Conservation (phyloP, 108 stramenopile species). For the Cyclotella distinguenda region DNA sequence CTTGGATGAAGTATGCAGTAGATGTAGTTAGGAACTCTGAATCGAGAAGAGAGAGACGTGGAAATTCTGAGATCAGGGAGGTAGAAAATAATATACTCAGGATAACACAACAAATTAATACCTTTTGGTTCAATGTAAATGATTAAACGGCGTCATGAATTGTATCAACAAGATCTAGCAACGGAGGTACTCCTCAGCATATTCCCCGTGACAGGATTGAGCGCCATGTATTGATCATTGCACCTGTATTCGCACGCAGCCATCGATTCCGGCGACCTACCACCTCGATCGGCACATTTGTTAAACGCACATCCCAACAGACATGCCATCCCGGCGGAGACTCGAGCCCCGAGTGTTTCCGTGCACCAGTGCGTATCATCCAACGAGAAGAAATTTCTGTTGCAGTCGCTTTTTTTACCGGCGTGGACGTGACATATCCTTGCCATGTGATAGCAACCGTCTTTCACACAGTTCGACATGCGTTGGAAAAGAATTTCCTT, state of each 20-base stretch:
- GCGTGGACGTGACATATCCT: neutral
- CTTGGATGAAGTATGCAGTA: too few species aligned
- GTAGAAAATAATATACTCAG: too few species aligned
- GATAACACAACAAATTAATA: too few species aligned
- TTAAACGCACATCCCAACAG: constrained; percentile 29
- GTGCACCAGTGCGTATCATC: constrained; percentile 52
- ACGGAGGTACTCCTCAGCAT: too few species aligned
- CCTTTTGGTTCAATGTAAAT: too few species aligned
- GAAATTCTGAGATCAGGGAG: too few species aligned
- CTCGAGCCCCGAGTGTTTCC: constrained; percentile 38
- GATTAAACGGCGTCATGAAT: neutral
- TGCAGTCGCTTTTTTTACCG: constrained; percentile 6
- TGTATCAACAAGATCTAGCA: too few species aligned
- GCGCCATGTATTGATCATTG: constrained; percentile 18
- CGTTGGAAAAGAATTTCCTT: neutral
- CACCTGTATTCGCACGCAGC: neutral
- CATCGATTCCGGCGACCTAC: neutral
- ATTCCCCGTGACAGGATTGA: neutral
- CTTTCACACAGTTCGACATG: neutral
- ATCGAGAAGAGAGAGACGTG: too few species aligned
- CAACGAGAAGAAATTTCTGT: constrained; percentile 7
- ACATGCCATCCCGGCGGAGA: constrained; percentile 30
- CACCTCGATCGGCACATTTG: neutral
- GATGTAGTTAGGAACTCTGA: too few species aligned
- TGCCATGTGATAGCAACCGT: neutral